Evolutionary conservation across 2,329 filamentous ascomycete genomes (phyloP).

Genomic region (Arthrobotrys entomopaga): DNA sequence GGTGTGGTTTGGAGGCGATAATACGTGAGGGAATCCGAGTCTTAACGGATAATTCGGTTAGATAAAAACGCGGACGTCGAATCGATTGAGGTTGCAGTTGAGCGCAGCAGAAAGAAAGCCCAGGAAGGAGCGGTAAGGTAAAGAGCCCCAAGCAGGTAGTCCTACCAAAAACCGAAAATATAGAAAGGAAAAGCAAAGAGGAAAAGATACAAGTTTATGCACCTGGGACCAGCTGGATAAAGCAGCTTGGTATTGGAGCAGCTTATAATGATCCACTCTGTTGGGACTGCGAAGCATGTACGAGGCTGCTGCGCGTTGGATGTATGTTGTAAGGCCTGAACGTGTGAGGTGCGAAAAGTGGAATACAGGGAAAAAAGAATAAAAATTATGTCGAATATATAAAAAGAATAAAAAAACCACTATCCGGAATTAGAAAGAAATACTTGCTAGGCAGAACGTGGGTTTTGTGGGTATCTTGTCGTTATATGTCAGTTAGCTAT

Average conservation of each 20-base stretch:
- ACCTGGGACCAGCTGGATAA: constrained; percentile 38
- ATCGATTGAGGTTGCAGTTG: constrained; percentile 40
- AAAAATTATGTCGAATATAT: constrained; percentile 46
- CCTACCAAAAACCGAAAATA: constrained; percentile 54
- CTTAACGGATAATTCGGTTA: constrained; percentile 54
- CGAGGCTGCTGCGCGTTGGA: constrained; percentile 46
- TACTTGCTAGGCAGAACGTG: constrained; percentile 54
- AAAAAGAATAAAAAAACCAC: constrained; percentile 44
- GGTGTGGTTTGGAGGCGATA: constrained; percentile 44
- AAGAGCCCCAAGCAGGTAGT: constrained; percentile 34
- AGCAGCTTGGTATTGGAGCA: constrained; percentile 31
- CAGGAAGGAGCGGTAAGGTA: constrained; percentile 45
- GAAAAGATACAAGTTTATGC: constrained; percentile 25
- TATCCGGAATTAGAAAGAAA: constrained; percentile 55
- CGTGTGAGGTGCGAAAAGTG: constrained; percentile 39
- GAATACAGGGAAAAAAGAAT: constrained; percentile 34
- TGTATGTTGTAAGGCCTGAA: constrained; percentile 20
- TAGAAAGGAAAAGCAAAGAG: constrained; percentile 19
- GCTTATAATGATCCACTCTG: constrained; percentile 41
- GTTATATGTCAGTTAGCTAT: constrained; percentile 54
- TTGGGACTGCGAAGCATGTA: constrained; percentile 40
- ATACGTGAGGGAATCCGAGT: constrained; percentile 48
- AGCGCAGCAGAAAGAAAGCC: constrained; percentile 26
- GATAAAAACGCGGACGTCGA: constrained; percentile 53
- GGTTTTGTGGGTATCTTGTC: constrained; percentile 55